Evolutionary conservation across 352 stramenopile species (phyloP).

Genomic region (Phytophthora pinifolia): DNA sequence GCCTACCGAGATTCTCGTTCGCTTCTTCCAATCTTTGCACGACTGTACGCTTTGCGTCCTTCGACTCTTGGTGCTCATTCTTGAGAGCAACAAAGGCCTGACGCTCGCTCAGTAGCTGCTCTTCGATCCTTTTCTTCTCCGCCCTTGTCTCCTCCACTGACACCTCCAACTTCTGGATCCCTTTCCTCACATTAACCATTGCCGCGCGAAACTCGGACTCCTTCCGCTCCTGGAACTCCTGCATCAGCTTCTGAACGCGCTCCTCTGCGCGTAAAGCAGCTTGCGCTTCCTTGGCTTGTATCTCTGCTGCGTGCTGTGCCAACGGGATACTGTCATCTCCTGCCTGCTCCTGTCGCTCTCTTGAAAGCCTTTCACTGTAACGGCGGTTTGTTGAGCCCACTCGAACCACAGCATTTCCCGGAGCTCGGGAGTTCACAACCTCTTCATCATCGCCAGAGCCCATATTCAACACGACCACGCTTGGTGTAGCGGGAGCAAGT

Average conservation of each 20-base stretch:
- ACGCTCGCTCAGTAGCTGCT: slow-evolving; percentile 49
- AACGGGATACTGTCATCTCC: slow-evolving; percentile 32
- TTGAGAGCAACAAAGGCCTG: slow-evolving; percentile 58
- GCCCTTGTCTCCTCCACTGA: slow-evolving; percentile 45
- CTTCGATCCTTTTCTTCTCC: slow-evolving; percentile 54
- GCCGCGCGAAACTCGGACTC: slow-evolving; percentile 63
- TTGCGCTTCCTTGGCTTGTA: slow-evolving; percentile 56
- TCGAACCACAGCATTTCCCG: slow-evolving; percentile 22
- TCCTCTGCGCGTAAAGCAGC: slow-evolving; percentile 52
- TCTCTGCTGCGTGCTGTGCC: slow-evolving; percentile 58
- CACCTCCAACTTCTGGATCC: slow-evolving; percentile 68
- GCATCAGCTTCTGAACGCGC: slow-evolving; percentile 47
- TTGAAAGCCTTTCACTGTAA: slow-evolving; percentile 27
- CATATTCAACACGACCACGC: slow-evolving; percentile 65
- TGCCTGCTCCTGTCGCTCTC: slow-evolving; percentile 21
- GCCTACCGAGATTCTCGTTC: slow-evolving; percentile 63
- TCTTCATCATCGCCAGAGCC: slow-evolving; percentile 35
- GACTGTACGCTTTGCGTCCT: slow-evolving; percentile 44
- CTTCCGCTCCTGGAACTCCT: slow-evolving; percentile 67
- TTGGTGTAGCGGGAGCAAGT: slow-evolving; percentile 27
- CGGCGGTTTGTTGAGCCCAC: slow-evolving; percentile 9
- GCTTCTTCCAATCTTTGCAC: slow-evolving; percentile 66
- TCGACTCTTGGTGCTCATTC: slow-evolving; percentile 48
- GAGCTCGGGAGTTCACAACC: slow-evolving; percentile 16
- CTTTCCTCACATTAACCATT: slow-evolving; percentile 75